phyloP scores from a whole-genome alignment of 176 grass and related monocot species.

The Hordeum vulgare region MorexV3_pseudomolecules_assembly NC_058521.1:460603144-460603643 shows the following conservation, averaged over 20 bases:
- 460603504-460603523: neutral
- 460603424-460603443: constrained; percentile 42
- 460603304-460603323: neutral
- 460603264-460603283: neutral
- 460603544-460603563: neutral
- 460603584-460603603: neutral
- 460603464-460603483: constrained; percentile 99
- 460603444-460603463: constrained; percentile 83
- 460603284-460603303: neutral
- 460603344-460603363: constrained; percentile 17
- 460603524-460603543: neutral
- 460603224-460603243: constrained; percentile 87
- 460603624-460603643: constrained; percentile 3
- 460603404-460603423: constrained; percentile 88
- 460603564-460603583: neutral
- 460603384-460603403: constrained; percentile 85
- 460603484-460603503: constrained; percentile 73
- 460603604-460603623: neutral
- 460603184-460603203: constrained; percentile 93
- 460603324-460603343: neutral
- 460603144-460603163: neutral
- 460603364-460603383: constrained; percentile 81
- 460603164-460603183: constrained; percentile 35
- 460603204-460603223: constrained; percentile 99
- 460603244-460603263: constrained; percentile 3